These are phyloP conservation scores for Oenanthe sinensis DNA, from an alignment of 129 eudicot species.

Conservation along the genomic window DNA sequence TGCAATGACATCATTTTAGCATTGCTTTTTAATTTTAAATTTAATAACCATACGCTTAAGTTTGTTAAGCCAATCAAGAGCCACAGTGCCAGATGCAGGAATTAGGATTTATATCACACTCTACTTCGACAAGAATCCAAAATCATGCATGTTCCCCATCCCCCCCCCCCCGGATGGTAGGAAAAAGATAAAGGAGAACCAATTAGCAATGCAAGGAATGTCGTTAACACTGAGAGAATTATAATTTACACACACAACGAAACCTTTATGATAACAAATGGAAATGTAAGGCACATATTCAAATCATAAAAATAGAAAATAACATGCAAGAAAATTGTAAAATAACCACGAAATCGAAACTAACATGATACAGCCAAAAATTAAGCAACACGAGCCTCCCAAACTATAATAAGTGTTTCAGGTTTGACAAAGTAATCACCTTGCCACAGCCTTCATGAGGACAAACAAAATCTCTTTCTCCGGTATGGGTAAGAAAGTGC, in stretches of 20 bases:
- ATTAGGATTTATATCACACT: neutral
- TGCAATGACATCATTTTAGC: neutral
- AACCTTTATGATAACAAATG: neutral
- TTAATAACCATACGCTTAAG: neutral
- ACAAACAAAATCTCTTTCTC: slow-evolving; percentile 88
- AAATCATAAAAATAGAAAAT: neutral
- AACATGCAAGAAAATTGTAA: neutral
- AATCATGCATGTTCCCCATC: neutral
- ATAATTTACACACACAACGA: neutral
- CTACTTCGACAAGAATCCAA: neutral
- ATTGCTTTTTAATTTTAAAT: neutral
- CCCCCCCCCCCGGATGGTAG: neutral
- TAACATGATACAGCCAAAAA: neutral
- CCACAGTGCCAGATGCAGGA: neutral
- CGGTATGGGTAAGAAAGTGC: slow-evolving; percentile 93
- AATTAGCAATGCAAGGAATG: neutral
- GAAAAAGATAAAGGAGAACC: neutral
- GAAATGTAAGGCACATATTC: neutral
- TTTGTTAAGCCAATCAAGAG: neutral
- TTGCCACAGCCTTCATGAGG: slow-evolving; percentile 99
- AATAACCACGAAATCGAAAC: neutral
- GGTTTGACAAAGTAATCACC: slow-evolving; percentile 39
- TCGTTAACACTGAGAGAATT: neutral
- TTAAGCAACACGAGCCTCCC: neutral
- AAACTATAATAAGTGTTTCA: neutral